phyloP scores from a whole-genome alignment of 768 basidiomycete species.

The Podaxis sp. region DNA sequence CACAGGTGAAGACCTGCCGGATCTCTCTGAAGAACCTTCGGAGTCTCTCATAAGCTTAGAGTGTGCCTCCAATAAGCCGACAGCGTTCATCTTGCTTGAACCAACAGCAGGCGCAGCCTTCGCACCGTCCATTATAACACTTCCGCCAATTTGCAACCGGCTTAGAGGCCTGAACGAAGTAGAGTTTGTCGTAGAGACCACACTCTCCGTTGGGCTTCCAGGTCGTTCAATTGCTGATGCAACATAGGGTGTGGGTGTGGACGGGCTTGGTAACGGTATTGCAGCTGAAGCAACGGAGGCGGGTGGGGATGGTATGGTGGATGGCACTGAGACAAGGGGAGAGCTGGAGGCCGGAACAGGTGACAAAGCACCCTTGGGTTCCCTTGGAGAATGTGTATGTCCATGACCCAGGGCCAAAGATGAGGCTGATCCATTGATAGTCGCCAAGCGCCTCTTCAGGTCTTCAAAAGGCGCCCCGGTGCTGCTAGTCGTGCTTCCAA shows the following conservation, averaged over 20 bases:
- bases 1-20: conserved; percentile 75
- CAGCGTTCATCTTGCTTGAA: conserved; percentile 77
- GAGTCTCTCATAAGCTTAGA: conserved; percentile 46
- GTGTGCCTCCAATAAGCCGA: conserved; percentile 78
- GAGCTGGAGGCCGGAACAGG: conserved; percentile 15
- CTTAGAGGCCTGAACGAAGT: conserved; percentile 53
- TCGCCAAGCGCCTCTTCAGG: conserved; percentile 67
- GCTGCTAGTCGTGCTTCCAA: conserved; percentile 20
- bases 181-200: conserved; percentile 68
- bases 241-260: conserved; percentile 16
- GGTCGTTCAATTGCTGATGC: conserved; percentile 47
- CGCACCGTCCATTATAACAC: conserved; percentile 53
- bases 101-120: conserved; percentile 91
- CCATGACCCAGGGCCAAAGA: conserved; percentile 44
- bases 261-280: conserved; percentile 23
- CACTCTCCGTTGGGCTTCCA: conserved; percentile 78
- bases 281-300: conserved; percentile 11
- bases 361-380: conserved; percentile 5
- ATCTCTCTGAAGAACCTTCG: conserved; percentile 65
- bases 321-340: conserved; percentile 39
- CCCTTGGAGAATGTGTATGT: conserved; percentile 16
- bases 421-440: conserved; percentile 67
- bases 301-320: conserved; percentile 26
- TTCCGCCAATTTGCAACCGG: conserved; percentile 58
- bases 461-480: conserved; percentile 70